Evolutionary conservation across 371 early-diverging fungal species (phyloP).

Genomic region (Mycotypha africana): DNA sequence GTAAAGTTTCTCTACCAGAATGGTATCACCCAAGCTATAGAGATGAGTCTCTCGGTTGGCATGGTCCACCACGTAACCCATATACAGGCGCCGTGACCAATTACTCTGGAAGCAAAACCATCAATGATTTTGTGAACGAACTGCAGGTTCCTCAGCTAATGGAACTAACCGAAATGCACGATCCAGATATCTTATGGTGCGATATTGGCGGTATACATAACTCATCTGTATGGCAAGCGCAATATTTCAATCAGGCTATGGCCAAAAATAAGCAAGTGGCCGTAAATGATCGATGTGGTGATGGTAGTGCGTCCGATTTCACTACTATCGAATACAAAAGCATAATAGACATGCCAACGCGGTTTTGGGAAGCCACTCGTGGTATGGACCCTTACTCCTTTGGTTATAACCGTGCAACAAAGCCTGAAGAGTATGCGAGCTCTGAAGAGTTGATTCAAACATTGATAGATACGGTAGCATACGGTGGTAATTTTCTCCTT

Average conservation of each 20-base stretch:
- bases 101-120: constrained; percentile 20
- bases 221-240: constrained; percentile 24
- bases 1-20: constrained; percentile 34
- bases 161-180: constrained; percentile 21
- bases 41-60: constrained; percentile 23
- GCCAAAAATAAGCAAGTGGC: constrained; percentile 9
- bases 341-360: constrained; percentile 9
- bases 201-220: constrained; percentile 41
- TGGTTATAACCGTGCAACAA: constrained; percentile 26
- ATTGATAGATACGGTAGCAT: constrained; percentile 20
- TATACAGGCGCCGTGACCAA: constrained; percentile 13
- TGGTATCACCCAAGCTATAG: constrained; percentile 35
- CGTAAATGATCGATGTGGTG: constrained; percentile 32
- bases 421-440: constrained; percentile 19
- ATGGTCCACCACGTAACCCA: constrained; percentile 24
- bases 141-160: constrained; percentile 30
- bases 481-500: constrained; percentile 26
- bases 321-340: constrained; percentile 27
- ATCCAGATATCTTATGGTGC: constrained; percentile 36
- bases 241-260: constrained; percentile 20
- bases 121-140: constrained; percentile 29
- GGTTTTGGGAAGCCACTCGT: constrained; percentile 38
- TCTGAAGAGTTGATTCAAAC: constrained; percentile 14
- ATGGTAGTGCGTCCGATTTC: constrained; percentile 25
- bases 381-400: constrained; percentile 40